Evolutionary conservation across 1,284 basidiomycete species (phyloP).

Genomic region (Cutaneotrichosporon cutaneum): DNA sequence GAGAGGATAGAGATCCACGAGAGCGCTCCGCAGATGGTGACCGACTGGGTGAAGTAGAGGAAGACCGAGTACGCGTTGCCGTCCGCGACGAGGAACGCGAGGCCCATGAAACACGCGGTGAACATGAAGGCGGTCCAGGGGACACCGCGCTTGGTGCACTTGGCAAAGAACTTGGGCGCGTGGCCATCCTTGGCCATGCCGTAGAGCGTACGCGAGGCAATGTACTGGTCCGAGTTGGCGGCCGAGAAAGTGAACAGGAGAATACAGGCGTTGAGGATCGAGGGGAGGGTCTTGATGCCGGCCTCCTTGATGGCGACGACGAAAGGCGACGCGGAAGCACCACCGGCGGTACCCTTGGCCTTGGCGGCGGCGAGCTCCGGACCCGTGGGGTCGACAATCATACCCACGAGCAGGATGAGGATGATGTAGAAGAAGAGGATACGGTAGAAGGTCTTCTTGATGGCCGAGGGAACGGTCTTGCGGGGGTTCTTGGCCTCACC

Average conservation of each 20-base stretch:
- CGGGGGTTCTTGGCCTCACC: constrained; percentile 59
- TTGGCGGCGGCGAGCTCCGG: constrained; percentile 54
- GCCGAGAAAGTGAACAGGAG: constrained; percentile 56
- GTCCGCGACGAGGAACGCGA: constrained; percentile 43
- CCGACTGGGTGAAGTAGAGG: constrained; percentile 67
- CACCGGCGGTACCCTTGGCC: constrained; percentile 55
- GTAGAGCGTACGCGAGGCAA: constrained; percentile 58
- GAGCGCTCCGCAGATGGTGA: constrained; percentile 67
- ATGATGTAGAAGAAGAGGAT: constrained; percentile 67
- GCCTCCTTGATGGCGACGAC: constrained; percentile 60
- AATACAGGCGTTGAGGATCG: constrained; percentile 56
- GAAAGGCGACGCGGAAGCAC: constrained; percentile 73
- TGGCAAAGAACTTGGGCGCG: constrained; percentile 58
- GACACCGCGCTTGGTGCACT: constrained; percentile 52
- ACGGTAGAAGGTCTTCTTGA: constrained; percentile 59
- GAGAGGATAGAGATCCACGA: constrained; percentile 70
- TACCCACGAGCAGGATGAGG: constrained; percentile 60
- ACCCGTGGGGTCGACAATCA: constrained; percentile 57
- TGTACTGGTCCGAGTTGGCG: constrained; percentile 60
- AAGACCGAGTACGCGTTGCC: constrained; percentile 57
- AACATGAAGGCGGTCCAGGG: constrained; percentile 53
- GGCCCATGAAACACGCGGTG: constrained; percentile 46
- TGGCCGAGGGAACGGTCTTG: constrained; percentile 62
- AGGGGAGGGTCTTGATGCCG: constrained; percentile 54
- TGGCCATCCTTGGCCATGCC: constrained; percentile 59